A percentile compares a stretch with the other conserved stretches of the same genome.
phyloP scores from a whole-genome alignment of 768 basidiomycete species.

The Filobasidium floriforme region DNA sequence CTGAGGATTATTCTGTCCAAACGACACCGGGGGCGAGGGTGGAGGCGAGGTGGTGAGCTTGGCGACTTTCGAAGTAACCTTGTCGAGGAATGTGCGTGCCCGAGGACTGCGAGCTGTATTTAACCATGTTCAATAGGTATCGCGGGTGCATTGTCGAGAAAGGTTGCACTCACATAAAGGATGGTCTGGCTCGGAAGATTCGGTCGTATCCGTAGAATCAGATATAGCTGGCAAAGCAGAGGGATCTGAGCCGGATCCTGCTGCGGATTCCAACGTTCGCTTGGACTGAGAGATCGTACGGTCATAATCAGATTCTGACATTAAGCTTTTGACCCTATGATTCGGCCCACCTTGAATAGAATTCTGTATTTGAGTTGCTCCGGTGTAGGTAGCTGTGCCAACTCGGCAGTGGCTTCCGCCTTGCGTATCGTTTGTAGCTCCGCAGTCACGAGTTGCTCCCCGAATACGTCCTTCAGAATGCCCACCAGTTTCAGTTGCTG shows the following conservation, averaged over 20 bases:
- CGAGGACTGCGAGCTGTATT: constrained; percentile 1
- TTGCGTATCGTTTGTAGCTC: constrained; percentile 48
- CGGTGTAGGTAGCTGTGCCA: constrained; percentile 71
- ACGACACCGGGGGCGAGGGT: neutral
- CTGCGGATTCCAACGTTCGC: neutral
- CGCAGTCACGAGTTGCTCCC: constrained; percentile 51
- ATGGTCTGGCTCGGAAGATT: constrained; percentile 13
- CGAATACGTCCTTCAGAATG: constrained; percentile 64
- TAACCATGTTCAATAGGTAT: neutral
- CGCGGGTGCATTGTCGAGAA: neutral
- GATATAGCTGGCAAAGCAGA: constrained; percentile 2
- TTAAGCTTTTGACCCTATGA: neutral
- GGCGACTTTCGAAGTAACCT: constrained; percentile 17
- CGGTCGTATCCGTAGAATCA: constrained; percentile 15
- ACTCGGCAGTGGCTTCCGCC: constrained; percentile 28
- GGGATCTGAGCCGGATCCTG: neutral
- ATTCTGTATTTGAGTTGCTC: constrained; percentile 69
- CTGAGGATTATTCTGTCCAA: neutral
- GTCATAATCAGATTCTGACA: neutral
- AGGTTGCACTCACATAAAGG: neutral
- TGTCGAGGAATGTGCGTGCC: constrained; percentile 5
- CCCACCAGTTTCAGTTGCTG: constrained; percentile 73
- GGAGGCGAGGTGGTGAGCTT: neutral
- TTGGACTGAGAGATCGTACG: constrained; percentile 10
- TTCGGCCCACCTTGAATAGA: constrained; percentile 63